Base-by-base conservation (phyloP, 208 protist species). In the Trypanosoma grayi region DNA sequence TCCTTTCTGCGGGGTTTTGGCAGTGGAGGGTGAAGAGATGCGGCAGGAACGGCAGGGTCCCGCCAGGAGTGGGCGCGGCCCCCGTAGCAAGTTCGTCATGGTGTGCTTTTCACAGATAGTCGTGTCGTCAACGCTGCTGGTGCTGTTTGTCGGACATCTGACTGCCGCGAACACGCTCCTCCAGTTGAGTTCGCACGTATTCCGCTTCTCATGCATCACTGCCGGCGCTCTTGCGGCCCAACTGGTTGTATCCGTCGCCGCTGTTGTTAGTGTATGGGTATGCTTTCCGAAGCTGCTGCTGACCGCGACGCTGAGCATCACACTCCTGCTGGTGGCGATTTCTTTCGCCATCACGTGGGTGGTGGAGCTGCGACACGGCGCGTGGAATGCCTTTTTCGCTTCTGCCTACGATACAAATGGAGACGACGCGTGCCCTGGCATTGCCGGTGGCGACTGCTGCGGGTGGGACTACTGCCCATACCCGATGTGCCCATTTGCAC, bases 381-480 rank as follows among this genome's bases (percentile, higher is more conserved):
- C 27, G 27, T 61, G 56, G 60, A 28, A 39, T 24, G 24, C 14
- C 1, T 14, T 0, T 11, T 50, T 66, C 30, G 24, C 41, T 7
- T n/a, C 20, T n/a, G 27, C 2, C 11, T 48, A 36, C 24, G 46
- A 16, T 13, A 44, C 40, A 43, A 48, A 57, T n/a, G 14, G 8
- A 11, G 50, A 57, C 27, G 46, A 4, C 4, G 7, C 40, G 0
- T 66, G 60, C 22, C 60, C 60, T 25, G 60, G 50, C 16, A 57
- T 66, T 8, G 24, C 0, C 27, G 45, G 37, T 43, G 46, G 13
- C 50, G 34, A 31, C 27, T 58, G 60, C 50, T 67, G 27, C 36
- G 52, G 60, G 14, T 50, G 50, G 60, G 60, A 67, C 28, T 16
- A 31, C 20, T 51, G 60, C 24, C 52, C 41, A 2, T 58, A 18